These are phyloP conservation scores for Mycena galopus DNA, from an alignment of 768 basidiomycete species.

Conservation along the genomic window DNA sequence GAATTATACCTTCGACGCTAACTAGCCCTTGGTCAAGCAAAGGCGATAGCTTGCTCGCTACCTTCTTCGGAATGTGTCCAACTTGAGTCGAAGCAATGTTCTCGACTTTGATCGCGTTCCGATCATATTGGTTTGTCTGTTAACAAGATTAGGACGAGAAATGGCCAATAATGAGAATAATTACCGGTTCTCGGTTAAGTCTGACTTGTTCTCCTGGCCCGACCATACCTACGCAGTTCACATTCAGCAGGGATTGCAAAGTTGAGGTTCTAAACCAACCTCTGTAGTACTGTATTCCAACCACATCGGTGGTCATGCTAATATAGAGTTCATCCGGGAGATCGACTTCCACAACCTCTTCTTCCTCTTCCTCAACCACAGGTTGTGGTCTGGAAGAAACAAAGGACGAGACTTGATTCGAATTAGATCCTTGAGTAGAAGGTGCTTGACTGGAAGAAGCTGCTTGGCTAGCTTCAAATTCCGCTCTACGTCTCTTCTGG, in stretches of 20 bases:
- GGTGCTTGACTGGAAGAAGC: conserved; percentile 31
- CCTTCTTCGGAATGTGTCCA: conserved; percentile 78
- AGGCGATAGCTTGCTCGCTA: conserved; percentile 73
- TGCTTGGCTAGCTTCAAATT: conserved; percentile 36
- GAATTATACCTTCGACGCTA: conserved; percentile 77
- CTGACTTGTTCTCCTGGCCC: conserved; percentile 83
- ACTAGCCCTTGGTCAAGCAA: conserved; percentile 75
- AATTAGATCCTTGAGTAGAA: too few relatives aligned
- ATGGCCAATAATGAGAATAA: neutral
- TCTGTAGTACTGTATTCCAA: conserved; percentile 88
- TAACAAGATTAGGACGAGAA: neutral
- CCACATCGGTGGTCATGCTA: conserved; percentile 69
- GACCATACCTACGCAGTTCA: conserved; percentile 72
- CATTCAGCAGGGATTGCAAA: conserved; percentile 7
- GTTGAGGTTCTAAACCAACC: conserved; percentile 51
- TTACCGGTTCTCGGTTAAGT: conserved; percentile 70
- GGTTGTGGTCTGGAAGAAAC: conserved; percentile 15
- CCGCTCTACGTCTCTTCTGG: conserved; percentile 62
- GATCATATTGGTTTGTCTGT: conserved; percentile 70
- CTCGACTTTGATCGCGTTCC: conserved; percentile 85
- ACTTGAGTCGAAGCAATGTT: conserved; percentile 84
- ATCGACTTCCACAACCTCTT: conserved; percentile 60
- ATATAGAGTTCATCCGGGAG: conserved; percentile 77
- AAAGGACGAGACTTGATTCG: conserved; percentile 34
- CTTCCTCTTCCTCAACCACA: conserved; percentile 53